Evolutionary conservation across 495 filamentous ascomycete genomes (phyloP).

Genomic region (Penicillium goetzii): DNA sequence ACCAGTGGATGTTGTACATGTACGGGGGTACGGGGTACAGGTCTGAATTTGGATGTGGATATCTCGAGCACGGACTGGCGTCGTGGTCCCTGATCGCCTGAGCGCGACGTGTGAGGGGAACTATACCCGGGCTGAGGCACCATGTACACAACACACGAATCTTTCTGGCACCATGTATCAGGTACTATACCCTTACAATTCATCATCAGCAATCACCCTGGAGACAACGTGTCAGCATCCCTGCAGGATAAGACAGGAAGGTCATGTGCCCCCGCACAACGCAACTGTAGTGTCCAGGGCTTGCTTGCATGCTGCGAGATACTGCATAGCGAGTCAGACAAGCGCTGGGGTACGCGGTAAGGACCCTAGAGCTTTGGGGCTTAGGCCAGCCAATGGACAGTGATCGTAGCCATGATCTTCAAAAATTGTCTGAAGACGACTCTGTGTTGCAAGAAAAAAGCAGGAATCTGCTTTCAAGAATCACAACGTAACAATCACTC

Average conservation of each 20-base stretch:
- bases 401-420: slow-evolving; percentile 1
- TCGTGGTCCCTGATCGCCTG: slow-evolving; percentile 22
- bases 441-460: not conserved
- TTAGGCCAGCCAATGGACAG: not conserved
- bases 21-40: not conserved
- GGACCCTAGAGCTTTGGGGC: not conserved
- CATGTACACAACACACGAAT: not conserved
- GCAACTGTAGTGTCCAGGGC: slow-evolving; percentile 10
- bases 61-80: slow-evolving; percentile 20
- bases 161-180: not conserved
- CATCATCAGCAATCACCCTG: slow-evolving; percentile 5
- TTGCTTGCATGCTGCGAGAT: slow-evolving; percentile 22
- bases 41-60: not conserved
- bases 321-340: slow-evolving; percentile 15
- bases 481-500: not conserved
- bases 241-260: slow-evolving; percentile 17
- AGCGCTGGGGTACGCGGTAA: slow-evolving; percentile 5
- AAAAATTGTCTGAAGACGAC: not conserved
- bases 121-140: not conserved
- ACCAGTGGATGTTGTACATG: slow-evolving; percentile 1
- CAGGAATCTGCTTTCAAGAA: not conserved
- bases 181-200: slow-evolving; percentile 8
- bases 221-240: slow-evolving; percentile 23
- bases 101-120: slow-evolving; percentile 12
- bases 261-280: slow-evolving; percentile 22